Percentiles rank a stretch among this genome's conserved stretches.
These are phyloP conservation scores for Hevea brasiliensis DNA, from an alignment of 345 rosid genomes.

Conservation along the genomic window DNA sequence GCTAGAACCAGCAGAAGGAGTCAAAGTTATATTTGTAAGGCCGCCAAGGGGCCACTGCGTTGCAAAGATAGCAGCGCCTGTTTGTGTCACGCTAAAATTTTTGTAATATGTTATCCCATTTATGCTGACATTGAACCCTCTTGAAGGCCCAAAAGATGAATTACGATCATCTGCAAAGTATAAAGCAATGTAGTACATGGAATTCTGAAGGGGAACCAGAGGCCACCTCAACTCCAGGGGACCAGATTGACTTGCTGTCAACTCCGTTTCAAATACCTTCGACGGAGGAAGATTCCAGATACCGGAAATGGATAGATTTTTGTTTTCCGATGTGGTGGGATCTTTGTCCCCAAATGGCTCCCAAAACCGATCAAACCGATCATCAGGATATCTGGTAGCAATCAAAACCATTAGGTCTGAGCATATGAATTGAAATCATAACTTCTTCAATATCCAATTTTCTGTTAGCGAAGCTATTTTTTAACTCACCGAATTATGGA, in stretches of 20 bases:
- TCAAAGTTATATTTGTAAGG: constrained; percentile 51
- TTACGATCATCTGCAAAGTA: constrained; percentile 68
- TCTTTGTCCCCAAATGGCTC: constrained; percentile 47
- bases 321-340: constrained; percentile 41
- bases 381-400: constrained; percentile 70
- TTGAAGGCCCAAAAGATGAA: constrained; percentile 34
- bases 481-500: constrained; percentile 51
- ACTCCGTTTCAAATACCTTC: constrained; percentile 66
- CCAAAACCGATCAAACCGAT: constrained; percentile 78
- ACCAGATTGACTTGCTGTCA: constrained; percentile 39
- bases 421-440: background rate
- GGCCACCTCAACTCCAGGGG: constrained; percentile 76
- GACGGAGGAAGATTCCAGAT: constrained; percentile 90
- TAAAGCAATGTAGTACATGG: constrained; percentile 65
- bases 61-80: constrained; percentile 59
- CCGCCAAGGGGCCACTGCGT: constrained; percentile 74
- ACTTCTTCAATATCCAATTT: too few species aligned
- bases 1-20: constrained; percentile 52
- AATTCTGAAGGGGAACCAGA: constrained; percentile 37
- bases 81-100: constrained; percentile 56
- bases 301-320: constrained; percentile 57
- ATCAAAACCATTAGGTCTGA: background rate
- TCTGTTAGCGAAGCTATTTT: background rate
- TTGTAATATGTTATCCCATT: constrained; percentile 59
- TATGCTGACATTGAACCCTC: constrained; percentile 54